Conservation (phyloP, 257 asterid species). For the Forsythia suspensa region DNA sequence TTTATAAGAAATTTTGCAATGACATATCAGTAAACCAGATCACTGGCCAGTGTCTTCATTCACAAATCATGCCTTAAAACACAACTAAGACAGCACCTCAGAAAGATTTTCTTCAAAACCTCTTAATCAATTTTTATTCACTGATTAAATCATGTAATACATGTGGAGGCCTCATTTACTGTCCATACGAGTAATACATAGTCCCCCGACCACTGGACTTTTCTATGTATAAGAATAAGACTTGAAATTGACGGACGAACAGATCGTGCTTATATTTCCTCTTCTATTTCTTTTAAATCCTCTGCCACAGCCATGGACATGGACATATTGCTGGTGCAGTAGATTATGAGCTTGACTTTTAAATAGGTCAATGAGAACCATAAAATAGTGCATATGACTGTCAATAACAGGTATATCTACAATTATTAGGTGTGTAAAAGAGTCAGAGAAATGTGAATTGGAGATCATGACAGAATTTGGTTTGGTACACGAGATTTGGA, state of each 20-base stretch:
- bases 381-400: background rate
- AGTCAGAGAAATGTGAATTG: background rate
- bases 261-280: background rate
- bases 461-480: background rate
- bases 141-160: background rate
- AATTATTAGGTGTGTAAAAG: background rate
- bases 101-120: background rate
- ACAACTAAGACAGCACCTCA: constrained; percentile 10
- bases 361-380: background rate
- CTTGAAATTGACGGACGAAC: background rate
- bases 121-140: background rate
- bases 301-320: background rate
- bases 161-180: no score
- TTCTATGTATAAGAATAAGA: background rate
- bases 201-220: background rate
- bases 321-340: background rate
- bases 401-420: background rate
- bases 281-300: background rate
- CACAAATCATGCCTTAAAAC: background rate
- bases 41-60: background rate
- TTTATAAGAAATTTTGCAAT: background rate
- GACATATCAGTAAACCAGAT: background rate
- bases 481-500: background rate
- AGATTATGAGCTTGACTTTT: background rate
- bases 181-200: background rate